A percentile compares a stretch with the other conserved stretches of the same genome.
Conservation (phyloP, 805 yeast species). For the Saccharomycopsis lassenensis region DNA sequence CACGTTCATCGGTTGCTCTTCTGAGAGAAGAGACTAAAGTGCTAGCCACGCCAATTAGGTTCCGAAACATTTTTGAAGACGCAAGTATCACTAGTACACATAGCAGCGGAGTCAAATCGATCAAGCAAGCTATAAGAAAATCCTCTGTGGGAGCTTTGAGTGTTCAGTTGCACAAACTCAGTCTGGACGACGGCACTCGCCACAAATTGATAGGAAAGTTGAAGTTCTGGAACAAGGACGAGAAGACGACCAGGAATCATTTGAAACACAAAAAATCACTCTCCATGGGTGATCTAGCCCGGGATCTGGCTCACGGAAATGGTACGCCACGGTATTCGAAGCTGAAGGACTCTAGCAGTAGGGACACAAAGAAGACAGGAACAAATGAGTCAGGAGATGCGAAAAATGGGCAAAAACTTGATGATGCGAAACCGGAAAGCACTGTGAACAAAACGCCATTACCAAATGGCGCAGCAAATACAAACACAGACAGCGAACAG, state of each 20-base stretch:
- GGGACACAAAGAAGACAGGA: background rate
- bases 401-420: no score
- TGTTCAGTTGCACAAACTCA: background rate
- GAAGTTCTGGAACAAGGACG: conserved; percentile 15
- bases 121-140: conserved; percentile 1
- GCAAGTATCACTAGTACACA: no score
- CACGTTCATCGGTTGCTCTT: no score
- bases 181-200: conserved; percentile 2
- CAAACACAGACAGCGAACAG: no score
- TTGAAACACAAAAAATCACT: conserved; percentile 4
- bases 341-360: background rate
- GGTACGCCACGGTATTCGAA: background rate
- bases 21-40: no score
- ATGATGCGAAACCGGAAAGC: no score
- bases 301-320: background rate
- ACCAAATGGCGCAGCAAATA: no score
- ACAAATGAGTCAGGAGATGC: no score
- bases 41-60: no score
- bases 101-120: background rate
- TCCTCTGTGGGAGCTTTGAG: conserved; percentile 1
- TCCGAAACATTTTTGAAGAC: background rate
- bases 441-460: no score
- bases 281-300: conserved; percentile 1
- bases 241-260: background rate
- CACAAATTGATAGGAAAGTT: conserved; percentile 15